Evolutionary conservation across 192 early-diverging fungal genomes (phyloP).

Genomic region (Linnemannia exigua): DNA sequence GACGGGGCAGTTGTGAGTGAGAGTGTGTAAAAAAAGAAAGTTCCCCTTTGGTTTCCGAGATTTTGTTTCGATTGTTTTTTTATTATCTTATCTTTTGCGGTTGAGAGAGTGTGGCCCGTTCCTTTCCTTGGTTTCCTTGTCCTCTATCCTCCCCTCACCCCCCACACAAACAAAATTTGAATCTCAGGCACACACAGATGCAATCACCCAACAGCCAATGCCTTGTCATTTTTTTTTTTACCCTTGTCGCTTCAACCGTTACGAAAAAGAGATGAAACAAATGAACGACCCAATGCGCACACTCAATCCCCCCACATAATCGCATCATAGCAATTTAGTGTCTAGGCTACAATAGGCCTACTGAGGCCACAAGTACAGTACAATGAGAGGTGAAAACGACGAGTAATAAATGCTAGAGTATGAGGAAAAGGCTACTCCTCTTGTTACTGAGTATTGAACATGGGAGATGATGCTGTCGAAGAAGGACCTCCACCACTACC

Average conservation of each 20-base stretch:
- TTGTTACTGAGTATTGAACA: background rate
- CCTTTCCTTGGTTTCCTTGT: background rate
- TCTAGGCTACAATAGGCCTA: background rate
- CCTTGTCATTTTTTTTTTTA: background rate
- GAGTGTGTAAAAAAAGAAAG: background rate
- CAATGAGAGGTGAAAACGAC: background rate
- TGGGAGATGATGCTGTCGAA: background rate
- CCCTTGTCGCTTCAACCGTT: too few species aligned
- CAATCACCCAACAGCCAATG: background rate
- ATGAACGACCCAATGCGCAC: background rate
- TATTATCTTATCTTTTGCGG: background rate
- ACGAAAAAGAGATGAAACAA: background rate
- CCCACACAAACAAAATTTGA: background rate
- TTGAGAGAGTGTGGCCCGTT: background rate
- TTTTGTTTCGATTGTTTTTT: background rate
- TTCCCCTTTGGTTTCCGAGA: background rate
- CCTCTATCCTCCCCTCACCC: too few species aligned
- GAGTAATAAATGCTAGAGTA: background rate
- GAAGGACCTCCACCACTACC: background rate
- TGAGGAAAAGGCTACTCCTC: background rate
- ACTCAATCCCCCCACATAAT: background rate
- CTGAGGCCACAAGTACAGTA: background rate
- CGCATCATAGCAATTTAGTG: background rate
- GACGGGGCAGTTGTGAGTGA: background rate
- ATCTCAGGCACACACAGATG: background rate